phyloP scores from a whole-genome alignment of 139 green algal genomes.

The Haematococcus lacustris region DNA sequence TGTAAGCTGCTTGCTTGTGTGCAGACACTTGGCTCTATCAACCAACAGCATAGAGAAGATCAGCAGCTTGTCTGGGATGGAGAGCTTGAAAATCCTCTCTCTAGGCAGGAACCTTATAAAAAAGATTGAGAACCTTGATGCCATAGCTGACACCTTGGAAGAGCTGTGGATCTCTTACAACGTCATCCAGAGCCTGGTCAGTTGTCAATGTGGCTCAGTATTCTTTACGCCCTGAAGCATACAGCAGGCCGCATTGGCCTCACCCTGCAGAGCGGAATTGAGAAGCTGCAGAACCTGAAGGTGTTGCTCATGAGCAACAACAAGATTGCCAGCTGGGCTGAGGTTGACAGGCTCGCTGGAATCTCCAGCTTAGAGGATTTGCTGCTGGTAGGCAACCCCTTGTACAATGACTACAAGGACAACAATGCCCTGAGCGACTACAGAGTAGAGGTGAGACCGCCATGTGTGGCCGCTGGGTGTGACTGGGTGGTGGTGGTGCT shows the following conservation, averaged over 20 bases:
- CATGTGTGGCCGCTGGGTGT: neutral
- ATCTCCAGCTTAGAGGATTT: conserved; percentile 73
- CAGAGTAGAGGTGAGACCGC: conserved; percentile 59
- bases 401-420: conserved; percentile 72
- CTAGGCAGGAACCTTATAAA: conserved; percentile 90
- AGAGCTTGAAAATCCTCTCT: conserved; percentile 73
- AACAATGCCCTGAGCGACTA: conserved; percentile 59
- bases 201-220: neutral
- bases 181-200: conserved; percentile 75
- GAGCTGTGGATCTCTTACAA: conserved; percentile 96
- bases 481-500: too few relatives aligned
- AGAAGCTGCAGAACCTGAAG: conserved; percentile 72
- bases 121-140: conserved; percentile 89
- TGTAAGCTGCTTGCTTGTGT: neutral
- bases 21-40: conserved; percentile 82
- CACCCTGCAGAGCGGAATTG: conserved; percentile 57
- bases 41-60: conserved; percentile 97
- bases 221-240: too few relatives aligned
- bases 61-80: conserved; percentile 63
- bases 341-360: conserved; percentile 65
- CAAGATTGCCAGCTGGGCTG: conserved; percentile 53
- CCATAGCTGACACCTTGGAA: conserved; percentile 74
- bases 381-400: conserved; percentile 81
- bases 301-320: conserved; percentile 90
- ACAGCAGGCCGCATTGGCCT: neutral